Base-by-base conservation (phyloP, 2,329 filamentous ascomycete genomes). In the Penicillium sp. region DNA sequence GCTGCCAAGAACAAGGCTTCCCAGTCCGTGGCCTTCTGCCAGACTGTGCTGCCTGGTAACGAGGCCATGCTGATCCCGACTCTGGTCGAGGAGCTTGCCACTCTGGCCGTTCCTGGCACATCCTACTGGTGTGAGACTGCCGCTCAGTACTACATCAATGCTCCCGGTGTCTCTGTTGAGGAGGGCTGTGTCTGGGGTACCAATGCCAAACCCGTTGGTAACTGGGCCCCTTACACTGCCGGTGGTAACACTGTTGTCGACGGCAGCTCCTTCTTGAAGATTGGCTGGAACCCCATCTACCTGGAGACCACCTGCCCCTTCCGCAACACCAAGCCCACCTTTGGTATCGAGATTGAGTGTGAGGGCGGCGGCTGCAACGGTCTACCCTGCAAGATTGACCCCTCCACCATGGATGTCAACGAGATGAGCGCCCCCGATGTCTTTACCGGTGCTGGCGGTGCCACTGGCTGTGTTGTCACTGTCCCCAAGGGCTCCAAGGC, bases 21-120 rank as follows among this genome's bases (percentile, higher is more conserved):
- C 39, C 72, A 75, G 31, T 64, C 77, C 12, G 79, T 89, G 47
- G 81, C 87, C 2, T 88, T 87, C 71, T 91, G 87, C 70, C 87
- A 91, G 71, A 91, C 87, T 4, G 84, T 89, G 12, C 71, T 90
- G 53, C 87, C 87, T 15, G 87, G 87, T 43, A 86, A 89, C 61
- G 87, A 91, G 72, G 84, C 84, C 53, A 91, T 91, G 87, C 75
- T 90, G 58, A 90, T 90, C 61, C 86, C 87, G 13, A 91, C 86
- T n/a, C 69, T 83, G 54, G 83, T 90, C 41, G 63, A 75, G 20
- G 72, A 75, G 54, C 68, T 63, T 23, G 74, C 76, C n/a, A 78
- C 77, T 27, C 74, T 92, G 47, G 86, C 88, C 43, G 86, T 91
- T 31, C 88, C 88, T 7, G 84, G 77, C 49, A 71, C 77, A 15